phyloP scores from a whole-genome alignment of 2,329 filamentous ascomycete species.

The Trichoderma sp. region DNA sequence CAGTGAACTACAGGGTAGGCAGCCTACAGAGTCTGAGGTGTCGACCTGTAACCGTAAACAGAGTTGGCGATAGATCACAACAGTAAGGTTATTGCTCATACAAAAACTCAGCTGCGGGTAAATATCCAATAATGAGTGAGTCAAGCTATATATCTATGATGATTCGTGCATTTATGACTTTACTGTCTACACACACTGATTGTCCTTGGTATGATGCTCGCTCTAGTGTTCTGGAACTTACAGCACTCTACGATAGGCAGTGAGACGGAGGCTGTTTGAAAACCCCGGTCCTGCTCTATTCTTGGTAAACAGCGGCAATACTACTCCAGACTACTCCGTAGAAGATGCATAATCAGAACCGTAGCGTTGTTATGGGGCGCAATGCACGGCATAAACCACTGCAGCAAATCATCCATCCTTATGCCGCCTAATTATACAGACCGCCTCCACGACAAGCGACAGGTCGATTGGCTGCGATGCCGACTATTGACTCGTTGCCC shows the following conservation, averaged over 20 bases:
- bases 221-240: neutral
- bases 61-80: neutral
- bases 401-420: neutral
- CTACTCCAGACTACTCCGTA: neutral
- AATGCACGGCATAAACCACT: slow-evolving; percentile 1
- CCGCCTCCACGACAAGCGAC: slow-evolving; percentile 11
- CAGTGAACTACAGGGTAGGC: neutral
- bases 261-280: neutral
- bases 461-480: slow-evolving; percentile 12
- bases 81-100: neutral
- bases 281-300: neutral
- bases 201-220: neutral
- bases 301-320: neutral
- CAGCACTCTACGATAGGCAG: neutral
- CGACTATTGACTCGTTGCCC: slow-evolving; percentile 20
- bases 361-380: neutral
- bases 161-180: too few species aligned
- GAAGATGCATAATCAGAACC: neutral
- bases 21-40: neutral
- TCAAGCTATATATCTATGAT: too few species aligned
- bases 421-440: slow-evolving; percentile 11
- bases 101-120: neutral
- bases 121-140: neutral
- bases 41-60: neutral
- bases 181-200: too few species aligned